Evolutionary conservation across 2,329 filamentous ascomycete genomes (phyloP).

Genomic region (Xylaria sp.): DNA sequence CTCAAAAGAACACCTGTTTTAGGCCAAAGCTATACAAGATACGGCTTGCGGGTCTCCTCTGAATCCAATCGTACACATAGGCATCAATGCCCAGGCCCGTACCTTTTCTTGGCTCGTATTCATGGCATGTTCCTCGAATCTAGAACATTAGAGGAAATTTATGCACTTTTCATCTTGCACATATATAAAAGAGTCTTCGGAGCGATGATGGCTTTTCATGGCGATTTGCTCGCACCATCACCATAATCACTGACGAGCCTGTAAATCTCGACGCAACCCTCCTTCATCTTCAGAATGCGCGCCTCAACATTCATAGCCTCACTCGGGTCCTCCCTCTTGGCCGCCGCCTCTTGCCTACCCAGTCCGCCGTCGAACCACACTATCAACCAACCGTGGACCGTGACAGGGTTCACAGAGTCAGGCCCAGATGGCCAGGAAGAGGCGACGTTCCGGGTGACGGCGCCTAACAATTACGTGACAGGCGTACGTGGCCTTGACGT

Average conservation of each 20-base stretch:
- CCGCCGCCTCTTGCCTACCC: slow-evolving; percentile 22
- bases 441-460: slow-evolving; percentile 32
- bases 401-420: slow-evolving; percentile 25
- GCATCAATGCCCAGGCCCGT: slow-evolving; percentile 15
- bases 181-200: slow-evolving; percentile 29
- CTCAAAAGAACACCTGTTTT: slow-evolving; percentile 8
- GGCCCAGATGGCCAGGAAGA: slow-evolving; percentile 29
- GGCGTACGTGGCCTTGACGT: slow-evolving; percentile 33
- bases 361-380: slow-evolving; percentile 10
- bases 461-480: slow-evolving; percentile 31
- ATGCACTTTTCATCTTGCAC: slow-evolving; percentile 4
- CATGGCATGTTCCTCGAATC: slow-evolving; percentile 5
- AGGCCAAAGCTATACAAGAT: slow-evolving; percentile 15
- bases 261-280: slow-evolving; percentile 16
- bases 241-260: slow-evolving; percentile 9
- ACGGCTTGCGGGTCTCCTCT: slow-evolving; percentile 4
- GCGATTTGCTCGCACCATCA: slow-evolving; percentile 12
- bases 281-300: slow-evolving; percentile 24
- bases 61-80: slow-evolving; percentile 5
- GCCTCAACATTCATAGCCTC: slow-evolving; percentile 14
- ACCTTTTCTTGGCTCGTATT: slow-evolving; percentile 22
- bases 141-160: slow-evolving; percentile 4
- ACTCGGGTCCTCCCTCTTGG: slow-evolving; percentile 25
- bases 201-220: slow-evolving; percentile 9
- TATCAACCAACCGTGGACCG: slow-evolving; percentile 34